phyloP scores from a whole-genome alignment of 2,329 filamentous ascomycete genomes.

The Sporothrix dimorphospora region DNA sequence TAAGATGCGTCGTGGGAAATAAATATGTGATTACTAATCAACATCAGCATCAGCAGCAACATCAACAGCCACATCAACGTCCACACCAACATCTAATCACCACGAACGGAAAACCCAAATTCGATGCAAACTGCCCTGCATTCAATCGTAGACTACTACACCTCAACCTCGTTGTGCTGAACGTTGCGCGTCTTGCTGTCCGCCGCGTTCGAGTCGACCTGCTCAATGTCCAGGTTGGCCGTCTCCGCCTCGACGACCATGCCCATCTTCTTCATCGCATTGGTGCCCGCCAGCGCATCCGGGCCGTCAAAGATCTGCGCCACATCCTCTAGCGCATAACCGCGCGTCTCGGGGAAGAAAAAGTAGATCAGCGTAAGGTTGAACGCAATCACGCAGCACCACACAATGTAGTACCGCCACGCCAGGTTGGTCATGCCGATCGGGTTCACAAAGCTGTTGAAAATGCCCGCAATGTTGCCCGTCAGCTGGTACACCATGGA shows the following conservation, averaged over 20 bases:
- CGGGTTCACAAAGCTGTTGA: slow-evolving; percentile 34
- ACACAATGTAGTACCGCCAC: slow-evolving; percentile 37
- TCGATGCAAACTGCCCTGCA: too few relatives aligned
- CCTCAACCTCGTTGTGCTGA: slow-evolving; percentile 20
- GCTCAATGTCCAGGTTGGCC: not conserved
- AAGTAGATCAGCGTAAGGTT: slow-evolving; percentile 38
- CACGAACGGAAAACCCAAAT: too few relatives aligned
- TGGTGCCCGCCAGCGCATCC: slow-evolving; percentile 13
- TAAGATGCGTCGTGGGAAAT: too few relatives aligned
- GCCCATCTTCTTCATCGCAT: slow-evolving; percentile 25
- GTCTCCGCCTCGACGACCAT: slow-evolving; percentile 6
- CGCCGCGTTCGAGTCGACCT: not conserved
- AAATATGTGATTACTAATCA: too few relatives aligned
- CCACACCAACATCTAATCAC: too few relatives aligned
- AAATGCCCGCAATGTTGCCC: slow-evolving; percentile 30
- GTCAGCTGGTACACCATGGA: slow-evolving; percentile 30
- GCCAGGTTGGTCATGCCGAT: slow-evolving; percentile 33
- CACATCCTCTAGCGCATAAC: slow-evolving; percentile 32
- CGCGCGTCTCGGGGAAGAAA: slow-evolving; percentile 33
- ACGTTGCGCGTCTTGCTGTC: slow-evolving; percentile 9
- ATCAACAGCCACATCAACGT: too few relatives aligned
- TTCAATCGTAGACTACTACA: not conserved
- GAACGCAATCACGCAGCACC: slow-evolving; percentile 31
- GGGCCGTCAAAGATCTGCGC: slow-evolving; percentile 56
- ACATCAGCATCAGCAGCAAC: too few relatives aligned